Base-by-base conservation (phyloP, 2,329 filamentous ascomycete species). In the Emmonsiellopsis sp. region DNA sequence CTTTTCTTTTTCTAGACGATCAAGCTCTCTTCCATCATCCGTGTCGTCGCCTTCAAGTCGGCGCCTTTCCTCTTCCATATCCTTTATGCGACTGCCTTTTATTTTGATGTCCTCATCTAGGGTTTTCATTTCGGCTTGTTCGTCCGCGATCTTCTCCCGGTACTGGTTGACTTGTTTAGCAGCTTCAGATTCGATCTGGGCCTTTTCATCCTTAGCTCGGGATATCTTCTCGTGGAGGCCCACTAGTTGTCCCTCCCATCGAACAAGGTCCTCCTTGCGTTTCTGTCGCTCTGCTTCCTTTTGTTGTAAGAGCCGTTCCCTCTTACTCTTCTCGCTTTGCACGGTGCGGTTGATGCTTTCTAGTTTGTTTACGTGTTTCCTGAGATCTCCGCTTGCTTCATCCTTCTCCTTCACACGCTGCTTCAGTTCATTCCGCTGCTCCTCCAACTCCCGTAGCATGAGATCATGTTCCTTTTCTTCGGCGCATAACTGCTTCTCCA, bases 401-500 rank as follows among this genome's bases (percentile, higher is more conserved):
- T 97, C 92, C 68, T 94, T 95, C 64, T 95, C 88, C 66, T 88
- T 93, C 52, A 93, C 77, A 17, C 84, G 79, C 57, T 85, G 84
- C 62, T 81, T 85, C 66, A 95, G 83, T 49, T 85, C 80, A 59
- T 94, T 88, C 55, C 88, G 86, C 62, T 95, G 88, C 55, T 83
- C 83, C 52, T 85, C 82, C 34, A 95, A 67, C 44, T 87, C 82
- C 40, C 82, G 79, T 58, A 88, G 72, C 51, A 81, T 71, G n/a
- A 77, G 74, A 58, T 81, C 81, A 55, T 82, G 83, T 51, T 92
- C 87, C 39, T 82, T 81, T 53, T 88, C 83, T 57, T 91, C 87
- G 52, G 76, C 73, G 13, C 65, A 75, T 27, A 87, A 84, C 63
- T 88, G 81, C 42, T 78, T 78, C 57, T 88, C 79, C 17, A 86